Evolutionary conservation across 495 filamentous ascomycete species (phyloP).

Genomic region (Staphylotrichum tortipilum): DNA sequence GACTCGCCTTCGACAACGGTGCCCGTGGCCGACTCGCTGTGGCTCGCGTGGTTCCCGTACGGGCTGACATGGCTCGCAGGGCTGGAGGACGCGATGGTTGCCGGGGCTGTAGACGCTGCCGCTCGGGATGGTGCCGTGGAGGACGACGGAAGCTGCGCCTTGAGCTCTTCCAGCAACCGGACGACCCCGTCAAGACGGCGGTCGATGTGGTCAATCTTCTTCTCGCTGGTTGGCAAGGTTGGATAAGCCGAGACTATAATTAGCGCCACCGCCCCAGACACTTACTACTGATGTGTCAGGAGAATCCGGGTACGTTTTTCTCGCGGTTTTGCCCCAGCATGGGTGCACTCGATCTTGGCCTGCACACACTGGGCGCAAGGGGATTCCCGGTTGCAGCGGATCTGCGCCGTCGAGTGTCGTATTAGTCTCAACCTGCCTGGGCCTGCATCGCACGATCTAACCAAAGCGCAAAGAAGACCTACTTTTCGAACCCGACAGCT

Average conservation of each 20-base stretch:
- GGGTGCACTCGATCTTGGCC: conserved; percentile 18
- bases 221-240: too few species aligned
- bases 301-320: conserved; percentile 17
- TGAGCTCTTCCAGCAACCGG: conserved; percentile 33
- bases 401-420: conserved; percentile 24
- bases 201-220: conserved; percentile 58
- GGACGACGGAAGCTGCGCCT: conserved; percentile 7
- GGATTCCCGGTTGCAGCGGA: conserved; percentile 42
- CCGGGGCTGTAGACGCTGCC: not conserved
- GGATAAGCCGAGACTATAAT: too few species aligned
- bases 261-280: too few species aligned
- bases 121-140: not conserved
- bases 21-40: conserved; percentile 11
- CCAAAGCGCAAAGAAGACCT: not conserved
- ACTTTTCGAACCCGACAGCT: conserved; percentile 17
- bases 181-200: conserved; percentile 51
- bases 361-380: conserved; percentile 17
- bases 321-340: conserved; percentile 6
- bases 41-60: too few species aligned
- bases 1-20: conserved; percentile 48
- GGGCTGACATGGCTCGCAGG: not conserved
- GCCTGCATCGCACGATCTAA: not conserved
- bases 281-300: conserved; percentile 19
- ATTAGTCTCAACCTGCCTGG: not conserved
- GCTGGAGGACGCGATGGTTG: not conserved